phyloP scores from a whole-genome alignment of 176 grass and related monocot genomes.

The Zoysia japonica region DNA sequence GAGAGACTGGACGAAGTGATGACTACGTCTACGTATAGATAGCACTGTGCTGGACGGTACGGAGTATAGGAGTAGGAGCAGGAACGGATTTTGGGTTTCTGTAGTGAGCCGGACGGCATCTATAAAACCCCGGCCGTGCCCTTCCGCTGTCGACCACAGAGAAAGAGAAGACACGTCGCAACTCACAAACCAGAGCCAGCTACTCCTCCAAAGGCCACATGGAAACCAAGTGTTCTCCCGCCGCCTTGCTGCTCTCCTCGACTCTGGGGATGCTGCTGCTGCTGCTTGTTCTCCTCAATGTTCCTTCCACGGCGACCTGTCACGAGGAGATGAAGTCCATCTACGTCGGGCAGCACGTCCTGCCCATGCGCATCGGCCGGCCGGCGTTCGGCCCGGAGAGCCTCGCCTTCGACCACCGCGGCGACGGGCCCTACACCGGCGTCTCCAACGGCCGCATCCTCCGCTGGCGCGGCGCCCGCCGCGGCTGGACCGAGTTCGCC shows the following conservation, averaged over 20 bases:
- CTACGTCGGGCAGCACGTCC: slow-evolving; percentile 26
- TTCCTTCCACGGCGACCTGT: slow-evolving; percentile 16
- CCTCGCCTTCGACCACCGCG: slow-evolving; percentile 76
- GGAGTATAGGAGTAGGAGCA: too few species aligned
- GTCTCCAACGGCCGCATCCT: slow-evolving; percentile 83
- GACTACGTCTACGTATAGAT: too few species aligned
- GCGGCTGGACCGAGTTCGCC: slow-evolving; percentile 73
- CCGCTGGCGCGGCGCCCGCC: slow-evolving; percentile 47
- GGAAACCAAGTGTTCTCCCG: slow-evolving; percentile 30
- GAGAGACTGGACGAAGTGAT: too few species aligned
- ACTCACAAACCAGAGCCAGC: neutral
- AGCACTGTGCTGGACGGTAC: too few species aligned
- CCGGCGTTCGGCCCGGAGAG: slow-evolving; percentile 81
- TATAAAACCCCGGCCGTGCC: too few species aligned
- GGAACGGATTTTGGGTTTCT: too few species aligned
- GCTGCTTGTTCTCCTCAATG: slow-evolving; percentile 11
- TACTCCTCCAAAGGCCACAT: slow-evolving; percentile 17
- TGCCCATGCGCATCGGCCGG: slow-evolving; percentile 42
- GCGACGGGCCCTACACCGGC: slow-evolving; percentile 74
- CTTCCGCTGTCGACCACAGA: too few species aligned
- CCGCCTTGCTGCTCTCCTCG: neutral
- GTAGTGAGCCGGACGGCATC: too few species aligned
- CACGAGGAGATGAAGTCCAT: slow-evolving; percentile 53
- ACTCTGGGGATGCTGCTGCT: slow-evolving; percentile 9
- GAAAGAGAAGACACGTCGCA: neutral